Percentiles rank a stretch among this genome's conserved stretches.
phyloP scores from a whole-genome alignment of 116 monocot species.

The Zostera marina region DNA sequence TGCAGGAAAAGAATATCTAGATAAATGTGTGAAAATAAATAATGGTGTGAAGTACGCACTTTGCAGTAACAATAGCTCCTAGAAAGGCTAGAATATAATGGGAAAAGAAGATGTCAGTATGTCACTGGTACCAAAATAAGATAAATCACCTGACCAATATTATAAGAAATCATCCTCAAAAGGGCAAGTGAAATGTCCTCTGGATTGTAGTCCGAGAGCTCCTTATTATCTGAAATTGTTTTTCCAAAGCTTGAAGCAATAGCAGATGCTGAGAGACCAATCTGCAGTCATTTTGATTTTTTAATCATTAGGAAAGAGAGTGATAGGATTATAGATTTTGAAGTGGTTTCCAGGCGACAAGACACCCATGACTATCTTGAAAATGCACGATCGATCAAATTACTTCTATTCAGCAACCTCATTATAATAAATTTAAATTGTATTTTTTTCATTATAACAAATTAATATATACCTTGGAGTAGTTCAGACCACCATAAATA shows the following conservation, averaged over 20 bases:
- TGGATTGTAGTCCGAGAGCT: constrained; percentile 64
- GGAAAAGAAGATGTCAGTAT: neutral
- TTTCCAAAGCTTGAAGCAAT: constrained; percentile 99
- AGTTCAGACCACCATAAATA: constrained; percentile 96
- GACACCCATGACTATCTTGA: too few relatives aligned
- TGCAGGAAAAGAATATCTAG: neutral
- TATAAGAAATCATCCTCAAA: constrained; percentile 93
- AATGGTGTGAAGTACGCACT: too few relatives aligned
- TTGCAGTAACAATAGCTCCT: neutral
- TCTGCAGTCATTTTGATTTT: constrained; percentile 26
- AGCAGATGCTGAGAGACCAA: constrained; percentile 89
- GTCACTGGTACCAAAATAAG: constrained; percentile 19
- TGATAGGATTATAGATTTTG: too few relatives aligned
- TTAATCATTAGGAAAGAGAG: neutral
- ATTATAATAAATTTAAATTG: neutral
- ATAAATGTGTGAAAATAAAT: neutral
- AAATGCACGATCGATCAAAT: too few relatives aligned
- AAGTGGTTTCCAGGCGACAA: too few relatives aligned
- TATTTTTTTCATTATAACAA: neutral
- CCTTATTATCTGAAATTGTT: constrained; percentile 51
- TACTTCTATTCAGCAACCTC: too few relatives aligned
- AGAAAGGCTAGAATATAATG: neutral
- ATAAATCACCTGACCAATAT: constrained; percentile 76
- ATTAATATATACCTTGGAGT: constrained; percentile 59
- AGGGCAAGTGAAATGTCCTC: constrained; percentile 87